Conservation (phyloP, 371 early-diverging fungal genomes). For the Mortierella sp. region DNA sequence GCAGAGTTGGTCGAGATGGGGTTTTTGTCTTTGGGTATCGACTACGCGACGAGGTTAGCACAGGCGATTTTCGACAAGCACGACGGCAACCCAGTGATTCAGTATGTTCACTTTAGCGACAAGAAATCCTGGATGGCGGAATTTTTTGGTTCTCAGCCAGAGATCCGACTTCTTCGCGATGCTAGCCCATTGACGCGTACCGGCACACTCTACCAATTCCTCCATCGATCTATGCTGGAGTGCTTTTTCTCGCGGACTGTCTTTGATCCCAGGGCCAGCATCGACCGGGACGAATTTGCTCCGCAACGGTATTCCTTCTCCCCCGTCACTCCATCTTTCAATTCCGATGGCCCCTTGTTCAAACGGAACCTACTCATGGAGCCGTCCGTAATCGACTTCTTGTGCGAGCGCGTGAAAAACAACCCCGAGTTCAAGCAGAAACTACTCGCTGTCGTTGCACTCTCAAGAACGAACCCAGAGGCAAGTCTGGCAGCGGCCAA, state of each 20-base stretch:
- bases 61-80: neutral
- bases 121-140: neutral
- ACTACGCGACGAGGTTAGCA: neutral
- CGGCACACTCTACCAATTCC: neutral
- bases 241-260: neutral
- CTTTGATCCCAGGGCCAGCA: neutral
- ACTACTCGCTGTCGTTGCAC: neutral
- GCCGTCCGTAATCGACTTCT: slow-evolving; percentile 7
- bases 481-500: neutral
- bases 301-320: no score
- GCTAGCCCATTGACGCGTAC: neutral
- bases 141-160: neutral
- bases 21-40: neutral
- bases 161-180: no score
- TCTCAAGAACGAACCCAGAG: neutral
- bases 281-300: no score
- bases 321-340: neutral
- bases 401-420: neutral
- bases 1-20: neutral
- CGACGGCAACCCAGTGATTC: neutral
- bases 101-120: neutral
- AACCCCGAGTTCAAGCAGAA: neutral
- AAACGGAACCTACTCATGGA: neutral
- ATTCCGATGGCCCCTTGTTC: neutral
- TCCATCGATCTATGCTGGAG: neutral